A percentile compares a stretch with the other conserved stretches of the same genome.
Evolutionary conservation across 768 basidiomycete species (phyloP).

Genomic region (Aureoboletus auriporus): DNA sequence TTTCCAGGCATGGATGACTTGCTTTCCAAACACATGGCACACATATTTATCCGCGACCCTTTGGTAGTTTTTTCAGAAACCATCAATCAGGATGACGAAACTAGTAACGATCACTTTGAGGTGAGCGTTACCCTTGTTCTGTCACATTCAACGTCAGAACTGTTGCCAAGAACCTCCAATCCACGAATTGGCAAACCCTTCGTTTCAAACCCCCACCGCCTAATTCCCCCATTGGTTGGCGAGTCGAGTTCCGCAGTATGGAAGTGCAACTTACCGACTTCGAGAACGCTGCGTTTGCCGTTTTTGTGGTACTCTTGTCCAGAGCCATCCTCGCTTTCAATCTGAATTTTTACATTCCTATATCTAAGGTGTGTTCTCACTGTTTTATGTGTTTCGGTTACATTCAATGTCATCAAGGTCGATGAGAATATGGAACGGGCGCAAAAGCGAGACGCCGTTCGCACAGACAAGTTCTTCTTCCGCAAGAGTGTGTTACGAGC

Average conservation of each 20-base stretch:
- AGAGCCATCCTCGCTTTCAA: slow-evolving; percentile 89
- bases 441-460: slow-evolving; percentile 76
- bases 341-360: slow-evolving; percentile 94
- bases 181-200: slow-evolving; percentile 99
- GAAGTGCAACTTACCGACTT: slow-evolving; percentile 99
- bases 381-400: background rate
- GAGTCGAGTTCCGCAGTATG: slow-evolving; percentile 98
- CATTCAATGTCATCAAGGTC: slow-evolving; percentile 50
- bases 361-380: slow-evolving; percentile 69
- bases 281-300: slow-evolving; percentile 95
- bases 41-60: slow-evolving; percentile 97
- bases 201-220: slow-evolving; percentile 98
- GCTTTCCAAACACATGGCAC: slow-evolving; percentile 88
- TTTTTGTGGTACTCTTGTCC: slow-evolving; percentile 92
- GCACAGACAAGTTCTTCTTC: slow-evolving; percentile 81
- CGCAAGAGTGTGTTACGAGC: slow-evolving; percentile 77
- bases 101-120: slow-evolving; percentile 95
- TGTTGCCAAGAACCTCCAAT: slow-evolving; percentile 82
- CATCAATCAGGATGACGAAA: slow-evolving; percentile 83
- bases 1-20: slow-evolving; percentile 75
- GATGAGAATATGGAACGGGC: slow-evolving; percentile 95
- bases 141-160: background rate
- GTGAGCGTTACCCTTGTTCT: slow-evolving; percentile 35
- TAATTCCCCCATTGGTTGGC: slow-evolving; percentile 91
- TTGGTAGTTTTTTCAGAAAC: slow-evolving; percentile 93